A percentile compares a stretch with the other conserved stretches of the same genome.
Evolutionary conservation across 306 rosid species (phyloP).

Genomic region (Sechiopsis laciniata): DNA sequence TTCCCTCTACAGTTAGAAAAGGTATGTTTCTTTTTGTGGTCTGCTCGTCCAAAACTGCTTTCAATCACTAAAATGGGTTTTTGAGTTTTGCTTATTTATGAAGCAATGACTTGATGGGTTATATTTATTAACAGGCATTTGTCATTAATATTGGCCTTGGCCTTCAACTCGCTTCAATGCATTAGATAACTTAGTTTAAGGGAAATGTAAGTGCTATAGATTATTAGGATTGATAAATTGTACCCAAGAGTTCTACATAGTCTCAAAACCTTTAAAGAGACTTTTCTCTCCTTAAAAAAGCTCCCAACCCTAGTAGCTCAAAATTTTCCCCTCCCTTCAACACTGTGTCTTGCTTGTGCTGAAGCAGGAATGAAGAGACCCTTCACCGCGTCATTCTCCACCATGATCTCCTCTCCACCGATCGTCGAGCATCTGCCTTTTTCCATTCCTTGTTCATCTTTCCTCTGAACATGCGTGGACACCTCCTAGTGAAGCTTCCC

Average conservation of each 20-base stretch:
- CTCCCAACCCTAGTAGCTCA: too few species aligned
- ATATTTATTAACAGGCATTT: neutral
- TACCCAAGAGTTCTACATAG: neutral
- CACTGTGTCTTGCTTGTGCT: too few species aligned
- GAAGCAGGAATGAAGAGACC: too few species aligned
- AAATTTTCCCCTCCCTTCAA: too few species aligned
- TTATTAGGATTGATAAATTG: neutral
- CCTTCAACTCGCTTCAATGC: neutral
- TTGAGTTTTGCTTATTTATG: neutral
- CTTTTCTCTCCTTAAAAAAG: too few species aligned
- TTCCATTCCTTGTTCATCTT: too few species aligned
- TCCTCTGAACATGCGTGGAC: too few species aligned
- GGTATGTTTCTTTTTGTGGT: neutral
- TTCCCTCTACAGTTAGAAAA: neutral
- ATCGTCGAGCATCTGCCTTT: too few species aligned
- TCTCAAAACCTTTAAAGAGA: neutral
- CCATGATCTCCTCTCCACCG: too few species aligned
- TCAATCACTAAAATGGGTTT: neutral
- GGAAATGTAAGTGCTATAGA: neutral
- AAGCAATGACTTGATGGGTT: neutral
- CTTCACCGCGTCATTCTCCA: too few species aligned
- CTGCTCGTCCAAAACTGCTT: slow-evolving; percentile 3
- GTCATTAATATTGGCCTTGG: neutral
- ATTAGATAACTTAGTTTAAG: neutral
- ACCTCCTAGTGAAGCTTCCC: too few species aligned